These are phyloP conservation scores for Populus simonii DNA, from an alignment of 345 rosid species.

Conservation along the genomic window DNA sequence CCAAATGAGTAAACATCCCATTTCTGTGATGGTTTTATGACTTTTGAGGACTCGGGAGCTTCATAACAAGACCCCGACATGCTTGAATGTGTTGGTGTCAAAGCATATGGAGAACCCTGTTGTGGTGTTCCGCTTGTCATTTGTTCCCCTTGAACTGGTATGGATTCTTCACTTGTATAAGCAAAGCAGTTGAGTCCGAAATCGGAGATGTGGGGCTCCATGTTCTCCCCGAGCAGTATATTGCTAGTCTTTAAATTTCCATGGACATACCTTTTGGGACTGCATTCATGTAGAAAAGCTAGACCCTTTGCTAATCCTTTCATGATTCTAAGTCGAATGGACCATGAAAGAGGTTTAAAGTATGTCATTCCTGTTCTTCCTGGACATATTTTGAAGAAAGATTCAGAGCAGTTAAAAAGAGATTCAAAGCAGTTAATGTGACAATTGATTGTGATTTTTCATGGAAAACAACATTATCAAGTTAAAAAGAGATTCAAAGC, in stretches of 20 bases:
- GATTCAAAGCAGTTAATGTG: background rate
- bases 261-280: slow-evolving; percentile 27
- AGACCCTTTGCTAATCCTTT: slow-evolving; percentile 27
- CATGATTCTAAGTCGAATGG: slow-evolving; percentile 16
- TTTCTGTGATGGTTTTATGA: slow-evolving; percentile 27
- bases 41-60: slow-evolving; percentile 26
- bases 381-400: slow-evolving; percentile 6
- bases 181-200: slow-evolving; percentile 25
- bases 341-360: slow-evolving; percentile 27
- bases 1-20: slow-evolving; percentile 39
- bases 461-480: background rate
- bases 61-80: slow-evolving; percentile 12
- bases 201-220: slow-evolving; percentile 34
- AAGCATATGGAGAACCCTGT: slow-evolving; percentile 13
- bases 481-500: background rate
- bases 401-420: background rate
- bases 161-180: slow-evolving; percentile 13
- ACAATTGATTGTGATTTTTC: background rate
- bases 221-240: slow-evolving; percentile 23
- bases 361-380: slow-evolving; percentile 23
- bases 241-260: slow-evolving; percentile 28
- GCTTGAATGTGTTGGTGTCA: slow-evolving; percentile 21
- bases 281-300: slow-evolving; percentile 23
- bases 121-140: slow-evolving; percentile 11
- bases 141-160: slow-evolving; percentile 3